phyloP scores from a whole-genome alignment of 179 eudicot species.

The Gypsophila paniculata region DNA sequence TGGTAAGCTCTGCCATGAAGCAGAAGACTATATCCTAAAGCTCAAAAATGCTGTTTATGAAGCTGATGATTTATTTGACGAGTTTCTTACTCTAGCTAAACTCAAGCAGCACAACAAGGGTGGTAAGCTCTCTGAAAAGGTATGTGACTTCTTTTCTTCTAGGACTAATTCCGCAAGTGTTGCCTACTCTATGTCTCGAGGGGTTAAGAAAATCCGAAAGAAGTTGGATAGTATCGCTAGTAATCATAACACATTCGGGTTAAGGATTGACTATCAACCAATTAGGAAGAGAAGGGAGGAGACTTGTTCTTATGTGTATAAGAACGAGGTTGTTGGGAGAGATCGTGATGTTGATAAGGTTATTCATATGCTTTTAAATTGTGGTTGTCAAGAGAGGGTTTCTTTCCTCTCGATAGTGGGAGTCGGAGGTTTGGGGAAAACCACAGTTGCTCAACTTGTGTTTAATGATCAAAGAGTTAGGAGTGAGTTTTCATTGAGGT shows the following conservation, averaged over 20 bases:
- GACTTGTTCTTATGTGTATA: conserved; percentile 24
- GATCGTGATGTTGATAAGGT: background rate
- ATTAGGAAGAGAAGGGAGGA: conserved; percentile 7
- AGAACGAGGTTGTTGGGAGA: background rate
- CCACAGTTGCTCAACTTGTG: conserved; percentile 9
- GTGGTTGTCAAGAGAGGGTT: background rate
- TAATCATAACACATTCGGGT: background rate
- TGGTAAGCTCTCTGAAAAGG: conserved; percentile 2
- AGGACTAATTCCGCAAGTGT: background rate
- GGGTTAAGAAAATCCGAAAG: background rate
- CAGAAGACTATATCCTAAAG: background rate
- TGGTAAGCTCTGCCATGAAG: no score
- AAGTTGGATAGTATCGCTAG: background rate
- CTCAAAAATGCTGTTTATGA: background rate
- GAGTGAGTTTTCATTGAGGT: background rate
- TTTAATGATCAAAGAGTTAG: background rate
- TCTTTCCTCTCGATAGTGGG: conserved; percentile 20
- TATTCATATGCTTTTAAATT: conserved; percentile 2
- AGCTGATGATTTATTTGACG: background rate
- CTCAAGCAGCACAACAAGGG: background rate
- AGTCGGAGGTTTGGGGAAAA: conserved; percentile 30
- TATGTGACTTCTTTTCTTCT: conserved; percentile 8
- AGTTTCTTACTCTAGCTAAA: background rate
- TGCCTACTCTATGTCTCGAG: background rate
- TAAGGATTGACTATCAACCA: background rate